These are phyloP conservation scores for Xylogone sp. DNA, from an alignment of 2,329 filamentous ascomycete genomes.

Conservation along the genomic window DNA sequence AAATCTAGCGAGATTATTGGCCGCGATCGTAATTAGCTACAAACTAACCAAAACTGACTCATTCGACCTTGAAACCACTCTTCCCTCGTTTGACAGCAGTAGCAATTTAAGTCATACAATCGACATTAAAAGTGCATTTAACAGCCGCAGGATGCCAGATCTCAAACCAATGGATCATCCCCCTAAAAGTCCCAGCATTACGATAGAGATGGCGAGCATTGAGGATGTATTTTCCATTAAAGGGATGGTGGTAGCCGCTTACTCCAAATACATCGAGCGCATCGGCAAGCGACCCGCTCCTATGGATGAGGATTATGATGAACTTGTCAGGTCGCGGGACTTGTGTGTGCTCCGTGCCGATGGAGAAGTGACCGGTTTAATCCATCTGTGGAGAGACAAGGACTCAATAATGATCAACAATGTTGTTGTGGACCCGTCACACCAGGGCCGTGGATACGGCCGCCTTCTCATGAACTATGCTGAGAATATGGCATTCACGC, in stretches of 20 bases:
- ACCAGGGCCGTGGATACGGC: constrained; percentile 17
- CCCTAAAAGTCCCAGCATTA: not conserved
- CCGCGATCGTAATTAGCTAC: too few species aligned
- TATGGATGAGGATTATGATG: constrained; percentile 31
- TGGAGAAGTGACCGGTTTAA: constrained; percentile 23
- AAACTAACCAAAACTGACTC: too few species aligned
- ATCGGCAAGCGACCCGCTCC: constrained; percentile 33
- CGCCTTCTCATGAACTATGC: constrained; percentile 18
- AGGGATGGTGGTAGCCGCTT: constrained; percentile 27
- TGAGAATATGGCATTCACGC: constrained; percentile 8
- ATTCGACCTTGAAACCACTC: too few species aligned
- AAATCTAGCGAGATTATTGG: too few species aligned
- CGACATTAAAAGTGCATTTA: too few species aligned
- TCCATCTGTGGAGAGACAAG: constrained; percentile 16
- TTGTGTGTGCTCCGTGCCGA: constrained; percentile 20
- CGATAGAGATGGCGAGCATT: constrained; percentile 11
- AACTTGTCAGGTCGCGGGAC: constrained; percentile 22
- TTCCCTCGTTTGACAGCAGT: too few species aligned
- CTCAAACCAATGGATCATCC: not conserved
- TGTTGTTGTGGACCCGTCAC: constrained; percentile 16
- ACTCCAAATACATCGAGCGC: constrained; percentile 31
- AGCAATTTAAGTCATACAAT: too few species aligned
- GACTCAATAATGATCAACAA: constrained; percentile 16
- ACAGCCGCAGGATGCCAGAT: not conserved
- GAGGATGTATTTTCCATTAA: constrained; percentile 30